These are phyloP conservation scores for Monosporascus sp. DNA, from an alignment of 2,329 filamentous ascomycete genomes.

Conservation along the genomic window DNA sequence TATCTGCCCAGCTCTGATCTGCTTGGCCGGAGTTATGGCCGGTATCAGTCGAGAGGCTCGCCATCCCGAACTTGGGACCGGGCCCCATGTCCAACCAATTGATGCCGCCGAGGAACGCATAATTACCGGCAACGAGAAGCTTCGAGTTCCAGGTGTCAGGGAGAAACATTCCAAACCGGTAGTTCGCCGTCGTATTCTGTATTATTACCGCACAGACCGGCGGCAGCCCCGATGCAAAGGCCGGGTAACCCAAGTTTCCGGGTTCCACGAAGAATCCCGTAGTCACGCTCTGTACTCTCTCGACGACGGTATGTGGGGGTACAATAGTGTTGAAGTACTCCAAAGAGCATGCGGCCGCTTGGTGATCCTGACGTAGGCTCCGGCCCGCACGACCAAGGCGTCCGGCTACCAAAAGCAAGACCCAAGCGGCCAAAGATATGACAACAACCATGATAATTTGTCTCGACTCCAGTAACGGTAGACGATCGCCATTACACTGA, in stretches of 20 bases:
- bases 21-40: conserved; percentile 25
- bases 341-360: conserved; percentile 12
- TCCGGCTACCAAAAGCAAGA: neutral
- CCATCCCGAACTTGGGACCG: conserved; percentile 22
- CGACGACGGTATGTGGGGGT: conserved; percentile 11
- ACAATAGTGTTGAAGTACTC: conserved; percentile 16
- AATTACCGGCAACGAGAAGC: conserved; percentile 21
- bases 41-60: conserved; percentile 30
- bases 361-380: conserved; percentile 8
- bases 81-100: conserved; percentile 26
- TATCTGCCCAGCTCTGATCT: conserved; percentile 29
- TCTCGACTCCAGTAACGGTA: neutral
- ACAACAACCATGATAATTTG: neutral
- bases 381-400: conserved; percentile 2
- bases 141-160: conserved; percentile 23
- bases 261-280: conserved; percentile 16
- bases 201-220: conserved; percentile 22
- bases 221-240: conserved; percentile 18
- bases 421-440: neutral
- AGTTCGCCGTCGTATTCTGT: conserved; percentile 19
- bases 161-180: conserved; percentile 26
- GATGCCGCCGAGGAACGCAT: conserved; percentile 24
- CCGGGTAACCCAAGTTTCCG: conserved; percentile 22
- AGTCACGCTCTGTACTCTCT: conserved; percentile 18
- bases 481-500: neutral